Percentiles rank a stretch among this genome's conserved stretches.
These are phyloP conservation scores for Quercus aquifolioides DNA, from an alignment of 306 rosid genomes.

Conservation along the genomic window DNA sequence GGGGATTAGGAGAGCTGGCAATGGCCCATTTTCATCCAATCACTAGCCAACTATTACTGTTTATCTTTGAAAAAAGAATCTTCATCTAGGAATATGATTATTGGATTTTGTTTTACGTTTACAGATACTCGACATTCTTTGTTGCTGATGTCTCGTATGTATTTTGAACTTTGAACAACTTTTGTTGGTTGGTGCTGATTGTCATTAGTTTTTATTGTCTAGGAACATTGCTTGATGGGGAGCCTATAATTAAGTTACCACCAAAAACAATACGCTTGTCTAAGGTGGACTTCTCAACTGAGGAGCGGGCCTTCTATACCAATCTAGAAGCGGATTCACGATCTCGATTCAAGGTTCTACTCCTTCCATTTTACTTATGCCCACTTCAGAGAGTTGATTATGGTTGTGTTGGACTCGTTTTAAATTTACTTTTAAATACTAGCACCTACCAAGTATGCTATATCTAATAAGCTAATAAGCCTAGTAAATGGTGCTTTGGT, in stretches of 20 bases:
- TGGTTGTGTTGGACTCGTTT: background rate
- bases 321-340: slow-evolving; percentile 95
- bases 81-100: background rate
- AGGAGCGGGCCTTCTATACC: slow-evolving; percentile 91
- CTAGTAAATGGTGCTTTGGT: background rate
- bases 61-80: background rate
- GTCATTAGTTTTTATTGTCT: slow-evolving; percentile 24
- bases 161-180: slow-evolving; percentile 19
- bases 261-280: slow-evolving; percentile 63
- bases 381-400: background rate
- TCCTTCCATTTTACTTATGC: slow-evolving; percentile 10
- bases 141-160: background rate
- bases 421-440: background rate
- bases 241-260: slow-evolving; percentile 85
- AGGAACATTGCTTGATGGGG: slow-evolving; percentile 90
- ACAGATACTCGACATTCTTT: background rate
- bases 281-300: slow-evolving; percentile 77
- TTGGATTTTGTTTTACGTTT: background rate
- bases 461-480: background rate
- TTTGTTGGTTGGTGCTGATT: slow-evolving; percentile 14
- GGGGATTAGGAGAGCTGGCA: too few relatives aligned
- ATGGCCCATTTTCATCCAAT: background rate
- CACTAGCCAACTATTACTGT: background rate
- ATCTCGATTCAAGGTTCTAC: slow-evolving; percentile 74
- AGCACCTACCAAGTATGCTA: background rate